Base-by-base conservation (phyloP, 2,329 filamentous ascomycete species). In the Ustilaginoidea virens region DNA sequence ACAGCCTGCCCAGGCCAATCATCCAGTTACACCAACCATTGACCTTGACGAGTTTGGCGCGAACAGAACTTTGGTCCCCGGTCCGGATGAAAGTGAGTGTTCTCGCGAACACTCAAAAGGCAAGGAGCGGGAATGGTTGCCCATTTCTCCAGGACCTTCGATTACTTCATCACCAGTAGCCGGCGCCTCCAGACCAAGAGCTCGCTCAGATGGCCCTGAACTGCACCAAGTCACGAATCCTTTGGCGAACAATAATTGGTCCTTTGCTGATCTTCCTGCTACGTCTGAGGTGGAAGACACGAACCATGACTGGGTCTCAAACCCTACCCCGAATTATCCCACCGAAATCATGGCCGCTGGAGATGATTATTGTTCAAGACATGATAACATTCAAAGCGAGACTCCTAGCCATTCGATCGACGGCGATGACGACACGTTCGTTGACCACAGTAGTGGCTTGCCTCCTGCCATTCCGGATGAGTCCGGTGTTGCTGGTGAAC, bases 191-290 rank as follows among this genome's bases (percentile, higher is more conserved):
- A 52, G 69, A 21, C 66, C 63, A 12, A 56, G 71, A 24, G 59
- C 71, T 17, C 55, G 60, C 28, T 74, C 71, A 0, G 71, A 74
- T 39, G 69, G 69, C 0, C 66, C 66, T 4, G 55, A 53, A 24
- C 43, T 47, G 5, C 52, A 51, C 4, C 49, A 56, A 7, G 47
- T 48, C 3, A 51, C 62, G 30, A 64, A 70, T 28, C 63, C 65
- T 1, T 44, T 75, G 11, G 69, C 60, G 1, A 69, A 69, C 42
- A 73, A 73, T 36, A 74, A 53, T 38, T 77, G 71, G 72, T 62
- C 61, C 0, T 75, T 74, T 38, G 52, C 56, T 4, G 51, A 50
- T 15, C 36, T 67, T 6, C 48, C 53, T 13, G 28, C 41, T 8
- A 35, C 46, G 21, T 30, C 32, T 4, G 27, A 40, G n/a, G 20